Evolutionary conservation across 2,329 filamentous ascomycete genomes (phyloP), one percentile per base, ranked within the genome.

Genomic region (Dendryphion nanum): DNA sequence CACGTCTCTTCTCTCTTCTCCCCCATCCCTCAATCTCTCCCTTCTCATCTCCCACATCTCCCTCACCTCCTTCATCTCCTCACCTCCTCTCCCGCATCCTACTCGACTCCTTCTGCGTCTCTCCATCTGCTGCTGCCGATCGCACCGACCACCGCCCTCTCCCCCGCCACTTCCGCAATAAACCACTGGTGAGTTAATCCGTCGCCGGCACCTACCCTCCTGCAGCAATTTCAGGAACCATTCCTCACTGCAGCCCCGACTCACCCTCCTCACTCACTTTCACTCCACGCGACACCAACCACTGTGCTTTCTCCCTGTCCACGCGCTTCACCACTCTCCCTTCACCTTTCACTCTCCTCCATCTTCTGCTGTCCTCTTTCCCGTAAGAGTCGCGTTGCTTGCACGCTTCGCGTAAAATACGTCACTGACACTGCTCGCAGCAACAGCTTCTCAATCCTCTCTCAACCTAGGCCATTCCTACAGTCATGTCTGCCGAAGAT

Each of bases 401-500:
- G 17, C 38, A 12, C 37, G 44, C 44, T 41, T 45, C 41, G 46
- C 37, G 38, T 40, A 36, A 33, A 35, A 15, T 50, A 54, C 51
- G 50, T 55, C 50, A 60, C 59, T 64, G 30, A 61, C 57, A 34
- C 32, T 24, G 4, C 29, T 24, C 28, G 28, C 26, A 26, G 35
- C 51, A 60, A 55, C 52, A 44, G 50, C 37, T 47, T 53, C n/a
- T n/a, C 35, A 29, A 8, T 12, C 12, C 20, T n/a, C 14, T n/a
- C 19, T 18, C 45, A 10, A 8, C 23, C 44, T 41, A 53, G 44
- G 44, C 47, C 60, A 61, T 63, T 56, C 47, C 48, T 60, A 59
- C 55, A 67, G n/a, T 40, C 55, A 70, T 70, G 67, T 69, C 67
- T 50, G 50, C 63, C 48, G 68, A 69, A 48, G 67, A 69, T 33